Evolutionary conservation across 768 basidiomycete species (phyloP), one percentile per base, ranked within the genome.

Genomic region (Dentipellis sp.): DNA sequence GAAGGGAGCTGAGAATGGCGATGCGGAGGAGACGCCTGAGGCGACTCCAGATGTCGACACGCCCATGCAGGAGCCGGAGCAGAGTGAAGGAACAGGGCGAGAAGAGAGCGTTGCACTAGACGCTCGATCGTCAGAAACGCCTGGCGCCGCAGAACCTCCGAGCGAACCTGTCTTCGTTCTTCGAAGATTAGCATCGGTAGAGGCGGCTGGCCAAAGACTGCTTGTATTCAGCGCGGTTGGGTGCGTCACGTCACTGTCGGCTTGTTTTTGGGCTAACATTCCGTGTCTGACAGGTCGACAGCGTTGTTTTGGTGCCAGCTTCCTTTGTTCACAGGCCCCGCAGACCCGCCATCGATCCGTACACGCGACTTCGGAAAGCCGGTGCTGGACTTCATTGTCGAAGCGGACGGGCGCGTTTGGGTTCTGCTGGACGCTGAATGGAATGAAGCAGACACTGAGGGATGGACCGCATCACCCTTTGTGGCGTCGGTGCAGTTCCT

Each of bases 141-240:
- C 23, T 3, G 10, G 52, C 10, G 22, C 55, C 9, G 37, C 34
- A 1, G 52, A 57, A 38, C 53, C 47, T 4, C 38, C 42, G 37
- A 56, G 54, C 36, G 46, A 50, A 12, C 38, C 54, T 0, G 56
- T 58, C 12, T 56, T 60, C 19, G 53, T 57, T n/a, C 45, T 52
- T 42, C 57, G 37, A 66, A 69, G 58, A 62, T 65, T 50, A 63
- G 64, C 57, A 63, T 65, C 19, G 14, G 29, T 80, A 7, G 56
- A 72, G 7, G 67, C 72, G 3, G 68, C 67, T 8, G 66, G 63
- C 4, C 59, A 62, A 11, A 67, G 65, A 4, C 69, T 75, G 58
- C 60, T 90, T 12, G 58, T 91, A 5, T 92, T 91, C 66, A 84
- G 74, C 57, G 86, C 76, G 5, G 75, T 88, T 53, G 90, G 91